A percentile compares a stretch with the other conserved stretches of the same genome.
Evolutionary conservation across 1,284 basidiomycete species (phyloP).

Genomic region (Trichosporon faecale): DNA sequence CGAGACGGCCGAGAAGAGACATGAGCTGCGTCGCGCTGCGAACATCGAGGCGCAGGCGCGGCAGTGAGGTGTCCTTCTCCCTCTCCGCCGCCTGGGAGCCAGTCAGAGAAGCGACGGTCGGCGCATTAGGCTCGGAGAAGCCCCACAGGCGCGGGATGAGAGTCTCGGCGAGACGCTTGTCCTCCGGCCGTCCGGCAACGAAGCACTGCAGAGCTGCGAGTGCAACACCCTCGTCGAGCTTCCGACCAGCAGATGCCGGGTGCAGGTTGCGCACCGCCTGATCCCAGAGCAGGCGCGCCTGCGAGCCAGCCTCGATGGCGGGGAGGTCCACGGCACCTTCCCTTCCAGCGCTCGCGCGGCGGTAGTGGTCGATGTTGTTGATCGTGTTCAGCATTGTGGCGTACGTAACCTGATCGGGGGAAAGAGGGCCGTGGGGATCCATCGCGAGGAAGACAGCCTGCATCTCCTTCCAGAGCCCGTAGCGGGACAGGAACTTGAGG

Average conservation of each 20-base stretch:
- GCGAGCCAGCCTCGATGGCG: conserved; percentile 21
- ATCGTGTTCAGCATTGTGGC: conserved; percentile 36
- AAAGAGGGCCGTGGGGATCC: conserved; percentile 34
- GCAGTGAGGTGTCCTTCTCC: conserved; percentile 13
- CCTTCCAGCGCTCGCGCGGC: neutral
- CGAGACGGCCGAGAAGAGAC: conserved; percentile 19
- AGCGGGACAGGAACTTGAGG: conserved; percentile 44
- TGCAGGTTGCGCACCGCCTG: conserved; percentile 34
- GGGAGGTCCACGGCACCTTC: neutral
- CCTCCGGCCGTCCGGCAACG: conserved; percentile 31
- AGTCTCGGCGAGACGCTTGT: conserved; percentile 31
- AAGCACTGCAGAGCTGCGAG: conserved; percentile 32
- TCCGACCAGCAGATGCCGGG: neutral
- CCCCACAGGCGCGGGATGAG: conserved; percentile 36
- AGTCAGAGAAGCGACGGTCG: conserved; percentile 12
- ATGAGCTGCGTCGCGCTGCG: conserved; percentile 29
- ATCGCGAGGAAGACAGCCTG: conserved; percentile 39
- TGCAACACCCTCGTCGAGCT: conserved; percentile 37
- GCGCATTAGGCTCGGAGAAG: conserved; percentile 31
- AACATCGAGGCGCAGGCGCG: conserved; percentile 24
- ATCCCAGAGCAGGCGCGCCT: conserved; percentile 34
- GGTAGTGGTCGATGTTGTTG: conserved; percentile 21
- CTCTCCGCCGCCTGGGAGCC: neutral
- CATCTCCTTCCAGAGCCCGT: conserved; percentile 43
- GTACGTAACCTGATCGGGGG: conserved; percentile 44